Percentiles rank a stretch among this genome's conserved stretches.
Conservation (phyloP, 495 filamentous ascomycete species). For the Rostrohypoxylon terebratum region DNA sequence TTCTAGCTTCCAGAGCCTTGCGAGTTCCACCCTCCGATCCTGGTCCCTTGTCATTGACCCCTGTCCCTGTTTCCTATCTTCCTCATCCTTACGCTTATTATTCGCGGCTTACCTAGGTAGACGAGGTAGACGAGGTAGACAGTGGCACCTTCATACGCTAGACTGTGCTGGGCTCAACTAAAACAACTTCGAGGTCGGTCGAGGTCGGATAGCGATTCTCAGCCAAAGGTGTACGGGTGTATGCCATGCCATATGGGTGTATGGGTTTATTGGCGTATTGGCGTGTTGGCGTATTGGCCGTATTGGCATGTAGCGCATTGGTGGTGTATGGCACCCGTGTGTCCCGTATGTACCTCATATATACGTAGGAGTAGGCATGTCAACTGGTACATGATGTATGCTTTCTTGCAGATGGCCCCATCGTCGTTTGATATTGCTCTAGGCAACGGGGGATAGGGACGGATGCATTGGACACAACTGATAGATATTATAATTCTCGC, state of each 20-base stretch:
- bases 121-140: conserved; percentile 8
- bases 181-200: conserved; percentile 27
- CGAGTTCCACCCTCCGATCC: not conserved
- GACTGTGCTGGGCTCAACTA: conserved; percentile 18
- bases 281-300: not conserved
- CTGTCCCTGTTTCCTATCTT: not conserved
- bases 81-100: not conserved
- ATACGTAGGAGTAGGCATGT: not conserved
- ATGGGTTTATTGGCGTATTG: not conserved
- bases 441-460: conserved; percentile 16
- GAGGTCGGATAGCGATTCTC: conserved; percentile 17
- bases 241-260: too few species aligned
- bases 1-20: conserved; percentile 21
- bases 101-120: conserved; percentile 13
- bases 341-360: conserved; percentile 15
- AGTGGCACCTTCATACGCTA: not conserved
- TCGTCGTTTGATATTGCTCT: conserved; percentile 36
- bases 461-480: conserved; percentile 21
- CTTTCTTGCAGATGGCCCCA: conserved; percentile 43
- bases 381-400: conserved; percentile 17
- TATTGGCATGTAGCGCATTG: not conserved
- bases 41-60: conserved; percentile 17
- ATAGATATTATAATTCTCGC: conserved; percentile 10
- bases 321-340: not conserved
- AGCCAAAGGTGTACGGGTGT: not conserved